Evolutionary conservation across 257 asterid species (phyloP).

Genomic region (Salvia rosmarinus): DNA sequence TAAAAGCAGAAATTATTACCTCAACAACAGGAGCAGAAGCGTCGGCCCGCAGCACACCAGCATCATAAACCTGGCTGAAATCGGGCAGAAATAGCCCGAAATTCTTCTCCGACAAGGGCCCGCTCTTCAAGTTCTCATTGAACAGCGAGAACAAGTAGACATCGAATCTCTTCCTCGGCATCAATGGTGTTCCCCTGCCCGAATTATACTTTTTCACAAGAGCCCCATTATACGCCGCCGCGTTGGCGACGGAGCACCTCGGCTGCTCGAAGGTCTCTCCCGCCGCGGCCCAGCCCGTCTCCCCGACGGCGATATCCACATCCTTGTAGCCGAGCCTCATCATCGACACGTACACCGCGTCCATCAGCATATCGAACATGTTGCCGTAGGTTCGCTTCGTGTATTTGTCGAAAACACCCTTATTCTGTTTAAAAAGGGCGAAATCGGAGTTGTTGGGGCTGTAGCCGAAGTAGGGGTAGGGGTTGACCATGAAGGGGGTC

Average conservation of each 20-base stretch:
- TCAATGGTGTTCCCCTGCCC: conserved; percentile 80
- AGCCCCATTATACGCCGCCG: conserved; percentile 72
- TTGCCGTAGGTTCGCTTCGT: conserved; percentile 53
- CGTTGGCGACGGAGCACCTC: conserved; percentile 64
- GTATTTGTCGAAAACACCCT: conserved; percentile 44
- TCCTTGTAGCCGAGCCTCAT: conserved; percentile 67
- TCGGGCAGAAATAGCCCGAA: conserved; percentile 88
- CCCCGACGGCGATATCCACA: conserved; percentile 75
- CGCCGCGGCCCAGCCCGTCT: conserved; percentile 86
- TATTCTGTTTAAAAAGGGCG: conserved; percentile 45
- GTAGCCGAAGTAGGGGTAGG: conserved; percentile 86
- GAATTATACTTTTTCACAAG: conserved; percentile 49
- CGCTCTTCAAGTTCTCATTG: conserved; percentile 75
- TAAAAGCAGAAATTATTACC: conserved; percentile 18
- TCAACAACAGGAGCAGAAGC: conserved; percentile 37
- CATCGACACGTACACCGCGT: conserved; percentile 70
- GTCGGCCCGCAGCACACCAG: conserved; percentile 60
- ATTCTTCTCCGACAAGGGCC: conserved; percentile 66
- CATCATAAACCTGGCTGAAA: conserved; percentile 65
- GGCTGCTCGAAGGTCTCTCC: conserved; percentile 74
- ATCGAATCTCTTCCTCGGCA: conserved; percentile 71
- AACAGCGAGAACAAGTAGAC: conserved; percentile 66
- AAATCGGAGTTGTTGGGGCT: conserved; percentile 51
- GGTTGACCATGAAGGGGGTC: conserved; percentile 86
- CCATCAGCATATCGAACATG: conserved; percentile 81